Evolutionary conservation across 176 grass and related monocot genomes (phyloP).

Genomic region (Oryza brachyantha): DNA sequence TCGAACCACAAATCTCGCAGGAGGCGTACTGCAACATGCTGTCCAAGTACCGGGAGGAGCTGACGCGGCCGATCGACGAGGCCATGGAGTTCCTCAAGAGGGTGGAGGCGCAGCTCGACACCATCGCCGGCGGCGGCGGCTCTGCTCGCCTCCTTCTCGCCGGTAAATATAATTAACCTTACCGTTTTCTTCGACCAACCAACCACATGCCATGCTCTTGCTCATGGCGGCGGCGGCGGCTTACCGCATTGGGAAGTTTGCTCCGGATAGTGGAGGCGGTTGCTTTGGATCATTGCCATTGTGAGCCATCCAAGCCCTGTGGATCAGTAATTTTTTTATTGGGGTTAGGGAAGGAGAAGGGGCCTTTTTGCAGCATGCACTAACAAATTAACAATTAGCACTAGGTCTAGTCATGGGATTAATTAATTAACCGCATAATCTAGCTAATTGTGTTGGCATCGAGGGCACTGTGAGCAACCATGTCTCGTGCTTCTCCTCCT

Average conservation of each 20-base stretch:
- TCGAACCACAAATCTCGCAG: constrained; percentile 21
- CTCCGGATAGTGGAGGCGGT: constrained; percentile 21
- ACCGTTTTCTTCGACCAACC: background rate
- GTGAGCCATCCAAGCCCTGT: background rate
- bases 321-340: constrained; percentile 26
- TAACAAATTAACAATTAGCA: constrained; percentile 28
- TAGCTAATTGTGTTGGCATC: constrained; percentile 23
- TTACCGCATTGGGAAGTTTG: constrained; percentile 47
- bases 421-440: background rate
- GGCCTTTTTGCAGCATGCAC: constrained; percentile 30
- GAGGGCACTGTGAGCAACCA: constrained; percentile 43
- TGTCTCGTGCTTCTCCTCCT: constrained; percentile 45
- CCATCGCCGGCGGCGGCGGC: constrained; percentile 49
- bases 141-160: constrained; percentile 42
- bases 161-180: constrained; percentile 31
- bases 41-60: constrained; percentile 80
- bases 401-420: background rate
- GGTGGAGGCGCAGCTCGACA: constrained; percentile 72
- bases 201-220: no score
- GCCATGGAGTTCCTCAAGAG: constrained; percentile 80
- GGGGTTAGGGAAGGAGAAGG: background rate
- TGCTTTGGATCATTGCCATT: constrained; percentile 45
- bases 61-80: constrained; percentile 72
- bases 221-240: constrained; percentile 5
- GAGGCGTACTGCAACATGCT: constrained; percentile 91